Percentiles rank a stretch among this genome's conserved stretches.
phyloP scores from a whole-genome alignment of 2,329 filamentous ascomycete species.

The Exophiala viscosa region DNA sequence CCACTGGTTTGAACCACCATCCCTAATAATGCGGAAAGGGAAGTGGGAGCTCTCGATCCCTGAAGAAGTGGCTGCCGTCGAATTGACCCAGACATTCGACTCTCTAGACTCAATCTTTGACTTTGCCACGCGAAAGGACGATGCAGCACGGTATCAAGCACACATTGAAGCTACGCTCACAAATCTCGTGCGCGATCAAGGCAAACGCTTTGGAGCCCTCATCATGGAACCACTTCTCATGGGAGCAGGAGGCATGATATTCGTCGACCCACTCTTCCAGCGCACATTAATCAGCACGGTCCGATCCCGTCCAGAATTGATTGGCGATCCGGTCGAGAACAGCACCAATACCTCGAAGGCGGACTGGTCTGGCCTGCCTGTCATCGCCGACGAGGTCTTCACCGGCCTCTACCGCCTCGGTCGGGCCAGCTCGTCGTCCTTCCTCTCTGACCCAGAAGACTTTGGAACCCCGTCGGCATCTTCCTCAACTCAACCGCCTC shows the following conservation, averaged over 20 bases:
- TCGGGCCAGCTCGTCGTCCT: conserved; percentile 64
- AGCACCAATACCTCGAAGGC: conserved; percentile 3
- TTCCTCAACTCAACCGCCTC: not conserved
- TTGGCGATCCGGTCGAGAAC: conserved; percentile 32
- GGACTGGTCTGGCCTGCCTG: conserved; percentile 68
- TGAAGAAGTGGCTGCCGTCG: conserved; percentile 1
- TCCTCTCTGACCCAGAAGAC: conserved; percentile 46
- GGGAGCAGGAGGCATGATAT: conserved; percentile 78
- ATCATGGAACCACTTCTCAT: conserved; percentile 78
- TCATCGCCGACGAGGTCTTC: conserved; percentile 85
- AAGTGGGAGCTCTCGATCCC: conserved; percentile 50
- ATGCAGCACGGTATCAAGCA: conserved; percentile 53
- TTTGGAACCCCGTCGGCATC: not conserved
- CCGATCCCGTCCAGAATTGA: conserved; percentile 56
- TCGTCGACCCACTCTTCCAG: conserved; percentile 82
- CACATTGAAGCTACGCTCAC: conserved; percentile 58
- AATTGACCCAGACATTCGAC: conserved; percentile 39
- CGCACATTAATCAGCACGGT: conserved; percentile 64
- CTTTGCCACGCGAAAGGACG: conserved; percentile 47
- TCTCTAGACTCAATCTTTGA: conserved; percentile 60
- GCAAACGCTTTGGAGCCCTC: conserved; percentile 68
- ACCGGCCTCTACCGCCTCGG: conserved; percentile 81
- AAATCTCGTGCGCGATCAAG: conserved; percentile 51
- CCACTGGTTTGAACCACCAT: conserved; percentile 76
- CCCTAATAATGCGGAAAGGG: conserved; percentile 63